Conservation (phyloP, 2,329 filamentous ascomycete genomes). For the Fusarium oxysporum region DNA sequence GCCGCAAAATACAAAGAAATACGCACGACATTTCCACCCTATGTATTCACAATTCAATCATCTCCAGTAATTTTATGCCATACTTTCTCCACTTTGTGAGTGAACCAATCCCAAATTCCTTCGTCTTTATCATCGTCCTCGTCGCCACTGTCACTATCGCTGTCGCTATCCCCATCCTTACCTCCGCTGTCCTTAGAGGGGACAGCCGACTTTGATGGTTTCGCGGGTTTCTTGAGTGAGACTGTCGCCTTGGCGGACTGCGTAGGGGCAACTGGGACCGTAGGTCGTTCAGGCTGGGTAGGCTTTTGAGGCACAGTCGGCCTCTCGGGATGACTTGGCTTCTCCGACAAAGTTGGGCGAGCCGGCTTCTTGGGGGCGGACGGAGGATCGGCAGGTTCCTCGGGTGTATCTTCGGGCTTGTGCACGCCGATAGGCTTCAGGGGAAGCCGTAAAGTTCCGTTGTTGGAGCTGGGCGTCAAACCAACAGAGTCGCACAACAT, state of each 20-base stretch:
- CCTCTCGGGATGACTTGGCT: constrained; percentile 28
- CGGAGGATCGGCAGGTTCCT: constrained; percentile 65
- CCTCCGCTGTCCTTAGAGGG: constrained; percentile 27
- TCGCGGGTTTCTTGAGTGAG: constrained; percentile 30
- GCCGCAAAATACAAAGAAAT: constrained; percentile 19
- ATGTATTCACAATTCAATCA: constrained; percentile 11
- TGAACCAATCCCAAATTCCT: constrained; percentile 64
- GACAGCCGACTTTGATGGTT: constrained; percentile 28
- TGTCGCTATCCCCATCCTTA: constrained; percentile 23
- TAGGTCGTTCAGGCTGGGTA: constrained; percentile 25
- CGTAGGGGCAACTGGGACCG: constrained; percentile 18
- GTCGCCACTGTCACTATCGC: constrained; percentile 37
- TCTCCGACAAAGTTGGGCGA: constrained; percentile 38
- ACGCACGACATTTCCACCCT: background rate
- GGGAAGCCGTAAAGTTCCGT: constrained; percentile 84
- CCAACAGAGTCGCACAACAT: constrained; percentile 90
- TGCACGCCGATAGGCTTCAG: constrained; percentile 73
- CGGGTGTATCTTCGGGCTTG: constrained; percentile 59
- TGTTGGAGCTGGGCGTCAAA: constrained; percentile 80
- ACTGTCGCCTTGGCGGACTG: constrained; percentile 35
- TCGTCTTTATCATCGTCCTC: constrained; percentile 48
- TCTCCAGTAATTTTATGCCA: constrained; percentile 59
- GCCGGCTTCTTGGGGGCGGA: constrained; percentile 28
- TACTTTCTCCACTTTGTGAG: constrained; percentile 58
- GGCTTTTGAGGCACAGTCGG: constrained; percentile 32